A percentile compares a stretch with the other conserved stretches of the same genome.
Evolutionary conservation across 2,329 filamentous ascomycete genomes (phyloP).

Genomic region (Cercospora sojina): DNA sequence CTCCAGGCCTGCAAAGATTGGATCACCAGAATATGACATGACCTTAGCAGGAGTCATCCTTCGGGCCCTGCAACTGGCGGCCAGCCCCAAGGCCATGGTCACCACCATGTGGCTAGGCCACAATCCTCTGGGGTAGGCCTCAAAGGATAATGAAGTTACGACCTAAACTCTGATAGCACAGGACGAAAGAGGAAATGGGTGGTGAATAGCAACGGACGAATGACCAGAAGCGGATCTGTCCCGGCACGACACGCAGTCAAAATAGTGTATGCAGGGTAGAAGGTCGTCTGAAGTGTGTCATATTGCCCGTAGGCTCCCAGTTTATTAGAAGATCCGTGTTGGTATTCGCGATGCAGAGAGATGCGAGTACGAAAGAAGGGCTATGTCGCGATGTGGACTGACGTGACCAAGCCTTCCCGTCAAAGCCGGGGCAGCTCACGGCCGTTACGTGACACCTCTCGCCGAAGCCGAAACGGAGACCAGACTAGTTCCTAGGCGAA

Average conservation of each 20-base stretch:
- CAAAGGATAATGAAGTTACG: constrained; percentile 10
- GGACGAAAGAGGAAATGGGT: constrained; percentile 19
- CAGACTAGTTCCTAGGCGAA: constrained; percentile 15
- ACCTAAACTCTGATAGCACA: constrained; percentile 10
- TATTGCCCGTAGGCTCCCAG: constrained; percentile 16
- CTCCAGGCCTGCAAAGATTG: constrained; percentile 3
- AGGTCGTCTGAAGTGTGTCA: constrained; percentile 8
- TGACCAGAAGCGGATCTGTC: constrained; percentile 13
- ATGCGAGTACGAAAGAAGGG: neutral
- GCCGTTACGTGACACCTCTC: constrained; percentile 12
- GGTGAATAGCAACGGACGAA: constrained; percentile 18
- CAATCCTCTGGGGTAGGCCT: constrained; percentile 10
- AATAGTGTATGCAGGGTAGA: constrained; percentile 21
- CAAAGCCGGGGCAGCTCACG: constrained; percentile 13
- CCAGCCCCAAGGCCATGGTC: constrained; percentile 5
- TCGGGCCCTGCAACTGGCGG: constrained; percentile 9
- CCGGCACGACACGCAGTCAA: constrained; percentile 8
- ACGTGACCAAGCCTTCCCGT: constrained; percentile 3
- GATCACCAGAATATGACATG: constrained; percentile 11
- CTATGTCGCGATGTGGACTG: neutral
- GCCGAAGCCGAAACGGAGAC: constrained; percentile 17
- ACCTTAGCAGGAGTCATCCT: constrained; percentile 10
- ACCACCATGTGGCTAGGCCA: constrained; percentile 12
- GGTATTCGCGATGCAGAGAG: neutral
- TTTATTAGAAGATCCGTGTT: constrained; percentile 20